Evolutionary conservation across 2,329 filamentous ascomycete species (phyloP), one percentile per base, ranked within the genome.

Genomic region (Colletotrichum nymphaeae): DNA sequence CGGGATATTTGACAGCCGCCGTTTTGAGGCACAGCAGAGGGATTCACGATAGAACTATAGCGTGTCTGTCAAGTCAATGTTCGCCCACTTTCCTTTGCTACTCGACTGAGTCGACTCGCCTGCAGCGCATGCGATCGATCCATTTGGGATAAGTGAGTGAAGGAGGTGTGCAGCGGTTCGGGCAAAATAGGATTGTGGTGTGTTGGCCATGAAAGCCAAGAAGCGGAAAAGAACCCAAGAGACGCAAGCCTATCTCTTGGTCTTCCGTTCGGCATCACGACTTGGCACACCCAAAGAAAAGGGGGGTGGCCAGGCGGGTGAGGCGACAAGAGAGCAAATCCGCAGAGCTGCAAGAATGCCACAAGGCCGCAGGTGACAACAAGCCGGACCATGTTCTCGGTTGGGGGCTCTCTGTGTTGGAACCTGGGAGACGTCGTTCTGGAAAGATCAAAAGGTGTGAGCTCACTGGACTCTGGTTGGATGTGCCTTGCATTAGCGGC

Each of bases 401-500:
- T 28, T 22, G 42, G 42, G 42, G 46, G 22, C 49, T 26, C 58
- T 49, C 57, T 42, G 19, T 22, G 37, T 11, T 69, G 59, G 28
- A 22, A 42, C 37, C 16, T 42, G 14, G 37, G 16, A 42, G 37
- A 19, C 37, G 35, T 12, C 63, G 63, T 58, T 58, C 52, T 46
- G 53, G 35, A 49, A 67, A 67, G 11, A 32, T 35, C 14, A 55
- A 55, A 56, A 56, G 37, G 58, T 64, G 66, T 64, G 59, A 69
- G 37, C 55, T 35, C 55, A 28, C 60, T 49, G 60, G 67, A 56
- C 60, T 62, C 46, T 70, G 60, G 70, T 73, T 73, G 70, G 70
- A 73, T 62, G 70, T 73, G 70, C 70, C 70, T 73, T 73, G 70
- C 70, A 73, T 73, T 73, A 73, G 70, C 46, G 70, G 60, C 60